Percentiles rank a stretch among this genome's conserved stretches.
Conservation (phyloP, 2,329 filamentous ascomycete species). For the Aureobasidium mangrovei region DNA sequence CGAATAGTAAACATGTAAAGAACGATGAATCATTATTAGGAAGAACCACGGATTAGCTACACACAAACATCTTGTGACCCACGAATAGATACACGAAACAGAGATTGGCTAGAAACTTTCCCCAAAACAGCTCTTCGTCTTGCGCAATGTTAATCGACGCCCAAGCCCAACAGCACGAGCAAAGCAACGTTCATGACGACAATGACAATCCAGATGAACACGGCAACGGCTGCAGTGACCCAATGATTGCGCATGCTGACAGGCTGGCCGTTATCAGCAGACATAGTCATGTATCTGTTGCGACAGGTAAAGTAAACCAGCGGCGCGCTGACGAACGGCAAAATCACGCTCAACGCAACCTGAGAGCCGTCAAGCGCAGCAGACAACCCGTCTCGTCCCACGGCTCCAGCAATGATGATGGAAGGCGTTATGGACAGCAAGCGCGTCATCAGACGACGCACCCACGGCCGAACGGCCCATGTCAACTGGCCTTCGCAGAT, state of each 20-base stretch:
- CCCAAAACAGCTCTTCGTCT: neutral
- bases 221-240: conserved; percentile 49
- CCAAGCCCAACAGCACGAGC: conserved; percentile 55
- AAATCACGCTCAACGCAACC: conserved; percentile 66
- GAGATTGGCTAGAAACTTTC: neutral
- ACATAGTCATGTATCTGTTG: conserved; percentile 65
- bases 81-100: too few species aligned
- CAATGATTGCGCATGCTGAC: conserved; percentile 64
- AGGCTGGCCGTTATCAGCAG: conserved; percentile 5
- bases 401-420: conserved; percentile 73
- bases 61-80: too few species aligned
- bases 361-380: conserved; percentile 67
- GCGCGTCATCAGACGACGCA: conserved; percentile 67
- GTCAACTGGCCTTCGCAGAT: conserved; percentile 73
- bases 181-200: conserved; percentile 71
- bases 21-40: neutral
- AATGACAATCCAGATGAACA: conserved; percentile 64
- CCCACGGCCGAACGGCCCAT: conserved; percentile 67
- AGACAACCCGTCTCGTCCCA: conserved; percentile 62
- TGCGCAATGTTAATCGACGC: conserved; percentile 22
- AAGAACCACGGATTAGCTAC: neutral
- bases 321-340: conserved; percentile 76
- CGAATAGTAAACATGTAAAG: too few species aligned
- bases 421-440: conserved; percentile 72
- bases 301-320: conserved; percentile 79